Percentiles rank a stretch among this genome's conserved stretches.
These are phyloP conservation scores for Trametes polyzona DNA, from an alignment of 1,284 basidiomycete species.

Conservation along the genomic window DNA sequence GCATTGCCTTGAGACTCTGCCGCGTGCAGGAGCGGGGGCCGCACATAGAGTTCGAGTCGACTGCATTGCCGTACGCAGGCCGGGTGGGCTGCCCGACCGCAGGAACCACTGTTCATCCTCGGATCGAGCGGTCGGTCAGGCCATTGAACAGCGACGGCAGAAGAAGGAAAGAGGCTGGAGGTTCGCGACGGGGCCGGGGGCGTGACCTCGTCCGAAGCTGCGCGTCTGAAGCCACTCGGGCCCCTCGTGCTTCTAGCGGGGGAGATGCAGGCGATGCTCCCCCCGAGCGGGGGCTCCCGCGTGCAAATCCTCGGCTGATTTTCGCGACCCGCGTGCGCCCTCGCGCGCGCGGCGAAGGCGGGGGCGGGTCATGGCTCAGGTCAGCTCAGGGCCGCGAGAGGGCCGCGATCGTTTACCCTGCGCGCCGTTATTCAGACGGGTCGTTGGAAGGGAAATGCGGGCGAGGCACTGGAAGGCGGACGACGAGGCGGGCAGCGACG, in stretches of 20 bases:
- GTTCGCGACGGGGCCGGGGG: not conserved
- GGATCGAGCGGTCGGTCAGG: not conserved
- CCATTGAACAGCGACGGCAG: slow-evolving; percentile 5
- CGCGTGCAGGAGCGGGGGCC: not conserved
- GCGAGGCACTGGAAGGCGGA: too few species aligned
- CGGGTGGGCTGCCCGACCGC: not conserved
- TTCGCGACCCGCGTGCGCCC: slow-evolving; percentile 12
- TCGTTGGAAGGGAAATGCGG: not conserved
- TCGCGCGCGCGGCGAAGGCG: not conserved
- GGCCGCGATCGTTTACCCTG: not conserved
- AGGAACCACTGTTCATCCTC: slow-evolving; percentile 14
- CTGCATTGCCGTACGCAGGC: not conserved
- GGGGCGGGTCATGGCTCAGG: not conserved
- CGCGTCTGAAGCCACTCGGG: not conserved
- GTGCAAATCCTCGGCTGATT: slow-evolving; percentile 22
- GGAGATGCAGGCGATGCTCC: not conserved
- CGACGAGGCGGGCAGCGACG: slow-evolving; percentile 15
- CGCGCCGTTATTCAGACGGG: not conserved
- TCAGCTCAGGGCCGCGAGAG: slow-evolving; percentile 2
- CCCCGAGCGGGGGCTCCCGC: slow-evolving; percentile 5
- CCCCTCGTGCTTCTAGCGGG: slow-evolving; percentile 3
- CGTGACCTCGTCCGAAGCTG: slow-evolving; percentile 9
- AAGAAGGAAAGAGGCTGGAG: not conserved
- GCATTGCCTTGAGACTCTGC: not conserved
- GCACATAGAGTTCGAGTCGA: not conserved